Evolutionary conservation across 1,139 yeast species (phyloP), one percentile per base, ranked within the genome.

Genomic region (Tardiomyces depauwii): DNA sequence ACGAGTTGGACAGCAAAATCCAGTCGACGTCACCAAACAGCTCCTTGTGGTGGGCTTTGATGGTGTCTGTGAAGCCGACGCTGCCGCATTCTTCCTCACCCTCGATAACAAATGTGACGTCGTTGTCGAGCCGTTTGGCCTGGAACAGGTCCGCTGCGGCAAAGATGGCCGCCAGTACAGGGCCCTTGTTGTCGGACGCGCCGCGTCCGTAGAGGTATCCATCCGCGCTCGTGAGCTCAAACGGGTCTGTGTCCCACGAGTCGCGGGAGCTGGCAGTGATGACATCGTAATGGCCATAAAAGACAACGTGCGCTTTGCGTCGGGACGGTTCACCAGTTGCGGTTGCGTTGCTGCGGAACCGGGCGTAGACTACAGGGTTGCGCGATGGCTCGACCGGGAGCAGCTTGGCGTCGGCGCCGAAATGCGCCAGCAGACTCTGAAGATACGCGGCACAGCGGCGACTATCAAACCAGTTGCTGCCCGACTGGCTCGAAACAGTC

Each of bases 81-180:
- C 95, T 85, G 1, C 97, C 97, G 52, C 86, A 77, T 62, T 91
- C 98, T 63, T 91, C 98, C 63, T 88, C 96, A 40, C 98, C 98
- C 64, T 91, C 98, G 46, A 91, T 74, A 18, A 91, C 62, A 56
- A 91, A 89, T 0, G 85, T 79, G 12, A 91, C 81, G 60, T 91
- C 96, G 46, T 81, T 74, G 16, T 72, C 70, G 25, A 91, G 72
- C 44, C 75, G 66, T 0, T 72, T 67, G 10, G 68, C 65, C 40
- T 75, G 75, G 47, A 69, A 68, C 9, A 87, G 65, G 47, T 84
- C 88, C 0, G 94, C 91, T 12, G 84, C 94, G 0, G 96, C 87
- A 64, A 80, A 88, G 4, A 89, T 75, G 0, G 96, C 83, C 0
- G 96, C 94, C n/a, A 88, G 66, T 2, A 84, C 70, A 0, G 98